Percentiles rank a stretch among this genome's conserved stretches.
These are phyloP conservation scores for Phanerochaete sordida DNA, from an alignment of 768 basidiomycete species.

Conservation along the genomic window DNA sequence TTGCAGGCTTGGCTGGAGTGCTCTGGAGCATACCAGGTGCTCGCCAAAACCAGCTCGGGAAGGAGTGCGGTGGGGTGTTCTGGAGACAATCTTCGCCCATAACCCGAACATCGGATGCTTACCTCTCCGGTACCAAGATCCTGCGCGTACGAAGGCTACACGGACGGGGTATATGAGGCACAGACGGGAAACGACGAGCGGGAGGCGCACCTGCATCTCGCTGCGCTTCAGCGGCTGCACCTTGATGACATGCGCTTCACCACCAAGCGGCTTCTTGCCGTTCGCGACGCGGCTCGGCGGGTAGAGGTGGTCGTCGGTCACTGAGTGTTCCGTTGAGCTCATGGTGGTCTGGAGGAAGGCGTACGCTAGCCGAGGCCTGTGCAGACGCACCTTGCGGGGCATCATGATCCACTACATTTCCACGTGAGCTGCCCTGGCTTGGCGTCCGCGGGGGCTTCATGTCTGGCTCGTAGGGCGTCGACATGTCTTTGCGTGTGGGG, in stretches of 20 bases:
- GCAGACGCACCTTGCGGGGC: conserved; percentile 55
- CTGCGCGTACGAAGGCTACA: conserved; percentile 88
- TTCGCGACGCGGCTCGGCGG: neutral
- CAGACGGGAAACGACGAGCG: neutral
- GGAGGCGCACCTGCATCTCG: conserved; percentile 75
- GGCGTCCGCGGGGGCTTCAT: conserved; percentile 49
- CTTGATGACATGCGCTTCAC: conserved; percentile 49
- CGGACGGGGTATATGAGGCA: conserved; percentile 3
- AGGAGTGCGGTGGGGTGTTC: too few relatives aligned
- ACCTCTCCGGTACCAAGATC: conserved; percentile 72
- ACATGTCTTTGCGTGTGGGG: conserved; percentile 12
- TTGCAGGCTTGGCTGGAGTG: too few relatives aligned
- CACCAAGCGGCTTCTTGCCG: conserved; percentile 12
- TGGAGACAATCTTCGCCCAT: neutral
- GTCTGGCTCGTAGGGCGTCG: conserved; percentile 27
- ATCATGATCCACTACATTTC: conserved; percentile 72
- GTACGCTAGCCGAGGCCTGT: neutral
- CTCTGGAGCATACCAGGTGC: too few relatives aligned
- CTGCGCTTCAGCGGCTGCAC: conserved; percentile 84
- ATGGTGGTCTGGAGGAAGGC: conserved; percentile 1
- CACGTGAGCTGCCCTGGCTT: conserved; percentile 35
- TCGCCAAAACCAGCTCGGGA: too few relatives aligned
- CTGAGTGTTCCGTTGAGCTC: conserved; percentile 33
- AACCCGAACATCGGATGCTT: conserved; percentile 1
- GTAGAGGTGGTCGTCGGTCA: conserved; percentile 57